phyloP scores from a whole-genome alignment of 179 eudicot genomes.

The Vitellaria paradoxa region DNA sequence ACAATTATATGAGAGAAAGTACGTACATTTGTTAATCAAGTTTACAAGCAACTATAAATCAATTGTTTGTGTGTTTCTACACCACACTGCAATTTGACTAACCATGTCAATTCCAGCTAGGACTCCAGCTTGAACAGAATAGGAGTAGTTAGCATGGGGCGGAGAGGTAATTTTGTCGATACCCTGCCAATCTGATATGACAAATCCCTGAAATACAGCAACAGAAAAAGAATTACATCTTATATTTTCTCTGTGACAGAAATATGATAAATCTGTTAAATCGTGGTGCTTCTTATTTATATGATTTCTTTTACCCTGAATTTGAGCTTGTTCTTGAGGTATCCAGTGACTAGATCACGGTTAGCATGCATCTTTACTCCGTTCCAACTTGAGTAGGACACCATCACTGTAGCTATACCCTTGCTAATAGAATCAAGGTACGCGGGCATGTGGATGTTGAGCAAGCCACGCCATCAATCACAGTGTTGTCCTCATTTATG shows the following conservation, averaged over 20 bases:
- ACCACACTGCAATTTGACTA: neutral
- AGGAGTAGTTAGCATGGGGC: slow-evolving; percentile 55
- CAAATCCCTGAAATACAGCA: slow-evolving; percentile 51
- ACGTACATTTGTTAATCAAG: neutral
- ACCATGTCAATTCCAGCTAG: slow-evolving; percentile 74
- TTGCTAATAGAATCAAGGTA: slow-evolving; percentile 48
- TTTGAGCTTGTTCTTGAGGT: slow-evolving; percentile 55
- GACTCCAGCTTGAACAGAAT: slow-evolving; percentile 47
- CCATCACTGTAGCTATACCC: slow-evolving; percentile 70
- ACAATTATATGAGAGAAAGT: neutral
- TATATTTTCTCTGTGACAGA: neutral
- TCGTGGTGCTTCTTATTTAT: neutral
- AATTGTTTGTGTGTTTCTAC: neutral
- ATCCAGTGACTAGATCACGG: slow-evolving; percentile 46
- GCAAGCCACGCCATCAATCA: slow-evolving; percentile 46
- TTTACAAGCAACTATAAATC: neutral
- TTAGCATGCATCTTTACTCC: slow-evolving; percentile 20
- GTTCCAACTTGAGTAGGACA: slow-evolving; percentile 79
- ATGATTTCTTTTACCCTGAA: slow-evolving; percentile 42
- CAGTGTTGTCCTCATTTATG: slow-evolving; percentile 64
- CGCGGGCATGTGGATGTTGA: slow-evolving; percentile 75
- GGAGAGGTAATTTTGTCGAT: slow-evolving; percentile 62
- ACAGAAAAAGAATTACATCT: neutral
- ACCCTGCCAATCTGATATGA: slow-evolving; percentile 66
- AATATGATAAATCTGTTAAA: neutral